Percentiles rank a stretch among this genome's conserved stretches.
Conservation (phyloP, 495 filamentous ascomycete genomes). For the Talaromyces borbonicus region DNA sequence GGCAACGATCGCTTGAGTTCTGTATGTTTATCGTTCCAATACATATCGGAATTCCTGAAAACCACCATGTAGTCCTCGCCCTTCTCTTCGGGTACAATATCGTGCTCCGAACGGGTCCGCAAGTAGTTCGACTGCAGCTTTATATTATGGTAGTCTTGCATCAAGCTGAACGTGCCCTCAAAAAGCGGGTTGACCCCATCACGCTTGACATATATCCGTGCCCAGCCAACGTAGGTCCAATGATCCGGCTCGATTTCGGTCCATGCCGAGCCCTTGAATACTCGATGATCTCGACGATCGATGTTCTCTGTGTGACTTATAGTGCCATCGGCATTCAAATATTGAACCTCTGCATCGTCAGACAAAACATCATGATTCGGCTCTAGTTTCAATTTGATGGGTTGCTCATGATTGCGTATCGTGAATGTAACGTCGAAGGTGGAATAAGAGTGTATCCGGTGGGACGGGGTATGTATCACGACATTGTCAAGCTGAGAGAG, state of each 20-base stretch:
- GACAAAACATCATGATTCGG: conserved; percentile 87
- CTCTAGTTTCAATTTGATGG: conserved; percentile 70
- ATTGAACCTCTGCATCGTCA: conserved; percentile 62
- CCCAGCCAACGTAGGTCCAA: conserved; percentile 81
- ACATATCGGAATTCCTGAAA: conserved; percentile 83
- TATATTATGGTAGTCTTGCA: conserved; percentile 78
- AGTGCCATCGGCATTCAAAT: conserved; percentile 60
- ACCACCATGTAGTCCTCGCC: conserved; percentile 79
- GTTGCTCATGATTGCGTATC: conserved; percentile 54
- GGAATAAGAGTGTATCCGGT: conserved; percentile 67
- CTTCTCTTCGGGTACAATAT: conserved; percentile 52
- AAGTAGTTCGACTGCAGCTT: conserved; percentile 67
- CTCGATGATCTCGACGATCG: conserved; percentile 59
- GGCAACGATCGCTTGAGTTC: conserved; percentile 44
- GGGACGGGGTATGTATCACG: conserved; percentile 65
- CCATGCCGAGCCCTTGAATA: conserved; percentile 76
- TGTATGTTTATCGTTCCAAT: conserved; percentile 25
- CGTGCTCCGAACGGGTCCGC: conserved; percentile 60
- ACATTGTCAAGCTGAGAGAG: conserved; percentile 66
- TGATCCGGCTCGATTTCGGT: conserved; percentile 48
- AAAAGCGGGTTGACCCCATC: conserved; percentile 79
- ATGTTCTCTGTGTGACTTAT: conserved; percentile 53
- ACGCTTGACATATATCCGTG: conserved; percentile 61
- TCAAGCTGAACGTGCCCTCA: conserved; percentile 78
- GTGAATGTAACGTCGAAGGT: conserved; percentile 76